phyloP scores from a whole-genome alignment of 1,284 basidiomycete species.

The Pisolithus thermaeus region DNA sequence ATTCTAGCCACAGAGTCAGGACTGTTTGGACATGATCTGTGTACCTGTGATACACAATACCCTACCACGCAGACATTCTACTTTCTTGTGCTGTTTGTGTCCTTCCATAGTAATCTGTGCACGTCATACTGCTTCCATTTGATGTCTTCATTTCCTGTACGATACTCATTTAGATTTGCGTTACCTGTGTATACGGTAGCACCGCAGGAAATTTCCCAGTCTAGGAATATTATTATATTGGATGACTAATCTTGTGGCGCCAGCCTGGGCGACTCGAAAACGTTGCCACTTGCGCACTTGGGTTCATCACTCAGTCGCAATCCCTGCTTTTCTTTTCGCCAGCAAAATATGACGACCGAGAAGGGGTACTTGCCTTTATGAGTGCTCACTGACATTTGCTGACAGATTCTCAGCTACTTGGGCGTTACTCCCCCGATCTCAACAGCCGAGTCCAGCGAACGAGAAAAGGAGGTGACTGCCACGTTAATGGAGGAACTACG shows the following conservation, averaged over 20 bases:
- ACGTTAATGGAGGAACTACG: constrained; percentile 88
- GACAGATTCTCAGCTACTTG: constrained; percentile 44
- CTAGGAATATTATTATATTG: no score
- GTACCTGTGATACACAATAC: no score
- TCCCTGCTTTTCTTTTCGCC: background rate
- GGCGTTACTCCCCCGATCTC: constrained; percentile 93
- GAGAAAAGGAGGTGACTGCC: constrained; percentile 78
- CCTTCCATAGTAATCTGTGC: no score
- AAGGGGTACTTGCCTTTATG: constrained; percentile 26
- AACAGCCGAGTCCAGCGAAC: constrained; percentile 63
- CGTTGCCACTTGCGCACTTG: background rate
- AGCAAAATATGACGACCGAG: constrained; percentile 34
- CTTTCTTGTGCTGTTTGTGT: no score
- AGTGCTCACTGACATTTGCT: background rate
- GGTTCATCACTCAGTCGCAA: background rate
- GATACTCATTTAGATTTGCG: no score
- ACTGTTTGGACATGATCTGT: background rate
- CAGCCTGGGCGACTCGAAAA: no score
- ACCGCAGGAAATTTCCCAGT: no score
- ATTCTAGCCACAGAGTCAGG: background rate
- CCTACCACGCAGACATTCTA: no score
- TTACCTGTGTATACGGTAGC: no score
- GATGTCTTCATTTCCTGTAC: no score
- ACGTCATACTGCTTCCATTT: no score
- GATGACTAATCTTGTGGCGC: no score